A percentile compares a stretch with the other conserved stretches of the same genome.
Evolutionary conservation across 2,329 filamentous ascomycete genomes (phyloP).

Genomic region (Aureobasidium sp.): DNA sequence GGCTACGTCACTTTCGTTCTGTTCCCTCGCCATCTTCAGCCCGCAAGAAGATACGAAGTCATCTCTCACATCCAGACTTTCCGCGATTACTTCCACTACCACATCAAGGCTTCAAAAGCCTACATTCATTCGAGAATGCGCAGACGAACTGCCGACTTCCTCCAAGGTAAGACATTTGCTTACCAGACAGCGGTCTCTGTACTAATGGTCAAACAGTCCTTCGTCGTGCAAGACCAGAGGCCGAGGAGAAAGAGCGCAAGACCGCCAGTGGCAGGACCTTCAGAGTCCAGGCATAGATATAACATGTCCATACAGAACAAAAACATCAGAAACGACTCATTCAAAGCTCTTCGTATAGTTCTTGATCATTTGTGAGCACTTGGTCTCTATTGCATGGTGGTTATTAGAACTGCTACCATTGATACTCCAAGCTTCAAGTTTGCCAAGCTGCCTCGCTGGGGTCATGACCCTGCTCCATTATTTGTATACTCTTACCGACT

Average conservation of each 20-base stretch:
- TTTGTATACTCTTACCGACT: too few relatives aligned
- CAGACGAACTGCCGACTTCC: conserved; percentile 93
- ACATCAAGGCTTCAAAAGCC: conserved; percentile 98
- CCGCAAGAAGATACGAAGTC: conserved; percentile 83
- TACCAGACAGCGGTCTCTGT: background rate
- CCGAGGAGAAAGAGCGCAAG: conserved; percentile 95
- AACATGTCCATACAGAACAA: conserved; percentile 1
- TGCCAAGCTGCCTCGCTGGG: background rate
- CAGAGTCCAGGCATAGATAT: conserved; percentile 47
- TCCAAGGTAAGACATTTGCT: conserved; percentile 63
- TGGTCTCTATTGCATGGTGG: too few relatives aligned
- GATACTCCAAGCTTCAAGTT: background rate
- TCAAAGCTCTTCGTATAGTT: too few relatives aligned
- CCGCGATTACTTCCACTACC: conserved; percentile 99
- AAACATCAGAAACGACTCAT: background rate
- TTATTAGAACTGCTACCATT: too few relatives aligned
- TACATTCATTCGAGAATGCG: conserved; percentile 99
- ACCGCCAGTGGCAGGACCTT: conserved; percentile 95
- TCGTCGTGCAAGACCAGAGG: conserved; percentile 87
- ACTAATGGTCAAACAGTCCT: conserved; percentile 56
- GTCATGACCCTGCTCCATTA: background rate
- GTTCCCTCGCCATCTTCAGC: conserved; percentile 89
- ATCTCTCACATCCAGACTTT: conserved; percentile 99
- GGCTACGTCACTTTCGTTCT: conserved; percentile 98
- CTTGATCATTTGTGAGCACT: too few relatives aligned